Conservation (phyloP, 345 rosid genomes). For the rapeseed (Brassica napus) region DNA sequence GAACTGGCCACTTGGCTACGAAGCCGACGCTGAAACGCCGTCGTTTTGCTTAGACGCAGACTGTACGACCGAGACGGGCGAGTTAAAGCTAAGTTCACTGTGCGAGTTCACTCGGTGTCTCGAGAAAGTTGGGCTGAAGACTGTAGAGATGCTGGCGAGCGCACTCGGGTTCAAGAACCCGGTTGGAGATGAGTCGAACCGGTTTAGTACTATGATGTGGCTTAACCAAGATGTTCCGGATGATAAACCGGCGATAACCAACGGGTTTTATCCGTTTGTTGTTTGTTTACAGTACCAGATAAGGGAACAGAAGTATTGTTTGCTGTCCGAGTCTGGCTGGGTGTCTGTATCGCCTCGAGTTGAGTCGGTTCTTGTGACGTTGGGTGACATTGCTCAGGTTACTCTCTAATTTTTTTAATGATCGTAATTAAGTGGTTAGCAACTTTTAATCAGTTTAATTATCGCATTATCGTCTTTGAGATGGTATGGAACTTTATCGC, state of each 20-base stretch:
- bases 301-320: slow-evolving; percentile 43
- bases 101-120: slow-evolving; percentile 47
- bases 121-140: slow-evolving; percentile 58
- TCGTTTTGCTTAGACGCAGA: slow-evolving; percentile 58
- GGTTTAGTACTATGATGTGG: slow-evolving; percentile 57
- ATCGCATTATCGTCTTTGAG: slow-evolving; percentile 8
- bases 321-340: slow-evolving; percentile 64
- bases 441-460: background rate
- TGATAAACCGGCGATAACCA: slow-evolving; percentile 42
- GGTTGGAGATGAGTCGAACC: slow-evolving; percentile 48
- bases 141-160: slow-evolving; percentile 46
- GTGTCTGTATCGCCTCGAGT: slow-evolving; percentile 53
- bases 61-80: slow-evolving; percentile 43
- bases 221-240: slow-evolving; percentile 40
- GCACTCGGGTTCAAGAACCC: slow-evolving; percentile 62
- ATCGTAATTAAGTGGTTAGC: background rate
- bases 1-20: slow-evolving; percentile 80
- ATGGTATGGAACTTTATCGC: background rate
- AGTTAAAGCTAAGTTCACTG: slow-evolving; percentile 46
- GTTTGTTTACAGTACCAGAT: slow-evolving; percentile 71
- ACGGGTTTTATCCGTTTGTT: slow-evolving; percentile 71
- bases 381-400: slow-evolving; percentile 81
- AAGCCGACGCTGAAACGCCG: slow-evolving; percentile 40
- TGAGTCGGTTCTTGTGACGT: slow-evolving; percentile 63
- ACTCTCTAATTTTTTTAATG: background rate